Percentiles rank a stretch among this genome's conserved stretches.
phyloP scores from a whole-genome alignment of 2,329 filamentous ascomycete species.

The Hymenoscyphus salicellus region DNA sequence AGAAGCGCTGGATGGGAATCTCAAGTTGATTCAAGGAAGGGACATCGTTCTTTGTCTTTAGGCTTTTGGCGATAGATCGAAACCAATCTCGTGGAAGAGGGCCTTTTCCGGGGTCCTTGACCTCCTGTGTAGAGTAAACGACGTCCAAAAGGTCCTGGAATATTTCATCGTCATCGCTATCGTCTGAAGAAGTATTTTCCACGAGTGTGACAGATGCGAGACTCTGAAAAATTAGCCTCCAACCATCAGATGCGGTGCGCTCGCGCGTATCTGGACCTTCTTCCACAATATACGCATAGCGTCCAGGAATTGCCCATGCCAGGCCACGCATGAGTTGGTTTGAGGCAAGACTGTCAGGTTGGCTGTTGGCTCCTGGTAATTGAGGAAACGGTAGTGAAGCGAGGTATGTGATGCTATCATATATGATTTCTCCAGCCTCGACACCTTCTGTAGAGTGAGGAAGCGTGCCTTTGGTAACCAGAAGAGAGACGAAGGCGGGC shows the following conservation, averaged over 20 bases:
- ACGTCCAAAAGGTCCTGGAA: slow-evolving; percentile 1
- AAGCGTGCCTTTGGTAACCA: not conserved
- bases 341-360: not conserved
- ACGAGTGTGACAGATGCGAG: not conserved
- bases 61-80: not conserved
- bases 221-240: not conserved
- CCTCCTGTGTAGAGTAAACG: slow-evolving; percentile 1
- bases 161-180: not conserved
- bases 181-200: not conserved
- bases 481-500: not conserved
- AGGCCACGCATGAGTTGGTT: slow-evolving; percentile 1
- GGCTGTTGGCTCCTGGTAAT: not conserved
- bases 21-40: not conserved
- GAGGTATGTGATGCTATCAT: not conserved
- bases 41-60: not conserved
- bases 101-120: not conserved
- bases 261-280: not conserved
- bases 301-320: not conserved
- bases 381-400: slow-evolving; percentile 1
- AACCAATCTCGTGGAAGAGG: not conserved
- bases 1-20: not conserved
- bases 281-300: not conserved
- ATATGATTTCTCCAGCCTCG: slow-evolving; percentile 3
- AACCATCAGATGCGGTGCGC: not conserved
- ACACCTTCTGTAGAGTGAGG: not conserved